Percentiles rank a stretch among this genome's conserved stretches.
Conservation (phyloP, 345 rosid species). For the Eucalyptus tenuipes region DNA sequence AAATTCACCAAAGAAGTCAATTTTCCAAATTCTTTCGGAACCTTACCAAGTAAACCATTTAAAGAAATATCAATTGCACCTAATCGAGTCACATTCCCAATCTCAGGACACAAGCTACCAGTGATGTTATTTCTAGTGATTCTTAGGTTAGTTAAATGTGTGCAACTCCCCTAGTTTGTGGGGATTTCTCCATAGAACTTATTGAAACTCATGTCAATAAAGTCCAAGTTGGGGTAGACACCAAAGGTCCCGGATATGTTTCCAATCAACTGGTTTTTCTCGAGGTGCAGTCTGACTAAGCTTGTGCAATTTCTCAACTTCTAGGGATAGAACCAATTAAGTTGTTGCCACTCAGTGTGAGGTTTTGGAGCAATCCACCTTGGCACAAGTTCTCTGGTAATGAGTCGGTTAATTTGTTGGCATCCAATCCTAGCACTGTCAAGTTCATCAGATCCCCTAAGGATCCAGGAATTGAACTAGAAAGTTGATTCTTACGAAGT, state of each 20-base stretch:
- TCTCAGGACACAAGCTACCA: background rate
- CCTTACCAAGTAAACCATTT: background rate
- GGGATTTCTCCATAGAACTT: background rate
- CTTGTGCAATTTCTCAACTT: background rate
- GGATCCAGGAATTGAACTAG: conserved; percentile 8
- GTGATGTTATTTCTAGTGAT: background rate
- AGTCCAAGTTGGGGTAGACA: background rate
- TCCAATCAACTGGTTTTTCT: background rate
- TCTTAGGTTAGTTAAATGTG: too few species aligned
- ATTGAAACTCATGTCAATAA: background rate
- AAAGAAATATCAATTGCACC: too few species aligned
- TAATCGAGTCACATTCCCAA: background rate
- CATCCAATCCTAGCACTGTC: background rate
- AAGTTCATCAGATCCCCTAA: background rate
- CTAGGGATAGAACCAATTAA: background rate
- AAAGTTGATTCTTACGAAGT: conserved; percentile 3
- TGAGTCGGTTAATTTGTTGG: background rate
- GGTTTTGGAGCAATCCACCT: background rate
- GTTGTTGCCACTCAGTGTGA: background rate
- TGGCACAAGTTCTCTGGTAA: background rate
- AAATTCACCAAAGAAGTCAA: background rate
- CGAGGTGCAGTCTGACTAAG: background rate
- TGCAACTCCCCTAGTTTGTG: background rate
- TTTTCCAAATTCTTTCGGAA: background rate
- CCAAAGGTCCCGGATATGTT: background rate